Percentiles rank a stretch among this genome's conserved stretches.
Conservation (phyloP, 257 asterid species). For the Prunella vulgaris region DNA sequence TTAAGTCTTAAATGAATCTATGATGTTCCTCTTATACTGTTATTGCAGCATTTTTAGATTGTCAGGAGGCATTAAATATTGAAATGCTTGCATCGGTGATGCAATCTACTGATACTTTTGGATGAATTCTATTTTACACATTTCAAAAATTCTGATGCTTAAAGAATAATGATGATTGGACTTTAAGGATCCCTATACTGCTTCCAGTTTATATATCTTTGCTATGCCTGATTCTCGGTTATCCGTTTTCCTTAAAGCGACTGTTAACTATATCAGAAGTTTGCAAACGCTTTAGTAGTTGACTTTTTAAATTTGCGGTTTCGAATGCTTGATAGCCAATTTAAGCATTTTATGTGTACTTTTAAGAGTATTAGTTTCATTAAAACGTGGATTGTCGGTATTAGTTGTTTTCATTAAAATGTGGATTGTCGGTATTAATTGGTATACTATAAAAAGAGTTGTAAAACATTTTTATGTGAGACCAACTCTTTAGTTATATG, state of each 20-base stretch:
- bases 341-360: not conserved
- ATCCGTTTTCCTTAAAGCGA: not conserved
- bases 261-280: not conserved
- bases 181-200: not conserved
- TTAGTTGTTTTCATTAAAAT: too few species aligned
- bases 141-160: not conserved
- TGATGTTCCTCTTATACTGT: not conserved
- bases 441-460: too few species aligned
- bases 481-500: not conserved
- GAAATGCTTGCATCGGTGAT: not conserved
- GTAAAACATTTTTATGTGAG: too few species aligned
- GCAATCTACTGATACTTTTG: not conserved
- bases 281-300: not conserved
- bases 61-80: slow-evolving; percentile 5
- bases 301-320: not conserved
- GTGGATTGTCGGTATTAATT: too few species aligned
- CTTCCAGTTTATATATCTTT: too few species aligned
- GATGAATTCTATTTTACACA: not conserved
- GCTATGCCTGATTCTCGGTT: not conserved
- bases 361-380: too few species aligned
- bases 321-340: not conserved
- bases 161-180: not conserved
- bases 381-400: too few species aligned
- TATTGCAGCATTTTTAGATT: slow-evolving; percentile 4
- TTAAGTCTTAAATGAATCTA: not conserved